phyloP scores from a whole-genome alignment of 306 rosid species.

The Vigna reflexopilosa region DNA sequence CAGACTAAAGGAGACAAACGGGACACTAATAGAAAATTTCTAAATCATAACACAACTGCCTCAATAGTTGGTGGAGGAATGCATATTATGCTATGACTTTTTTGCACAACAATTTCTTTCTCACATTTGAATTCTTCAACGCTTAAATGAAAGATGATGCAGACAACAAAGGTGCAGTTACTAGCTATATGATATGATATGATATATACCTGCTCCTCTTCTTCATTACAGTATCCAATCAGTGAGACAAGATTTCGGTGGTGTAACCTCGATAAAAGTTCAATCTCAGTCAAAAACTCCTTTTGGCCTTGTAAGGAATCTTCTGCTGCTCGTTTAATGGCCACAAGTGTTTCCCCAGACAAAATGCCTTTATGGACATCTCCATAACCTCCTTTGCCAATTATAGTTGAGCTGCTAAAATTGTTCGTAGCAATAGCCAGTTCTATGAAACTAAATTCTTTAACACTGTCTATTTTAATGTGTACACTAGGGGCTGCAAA shows the following conservation, averaged over 20 bases:
- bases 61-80: background rate
- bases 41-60: background rate
- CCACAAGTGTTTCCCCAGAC: slow-evolving; percentile 63
- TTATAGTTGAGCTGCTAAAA: slow-evolving; percentile 61
- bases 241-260: slow-evolving; percentile 87
- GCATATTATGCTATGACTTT: background rate
- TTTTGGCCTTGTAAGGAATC: slow-evolving; percentile 88
- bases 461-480: slow-evolving; percentile 76
- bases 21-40: background rate
- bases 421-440: slow-evolving; percentile 70
- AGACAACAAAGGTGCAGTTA: background rate
- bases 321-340: slow-evolving; percentile 85
- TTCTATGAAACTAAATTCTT: slow-evolving; percentile 71
- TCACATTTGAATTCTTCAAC: slow-evolving; percentile 1
- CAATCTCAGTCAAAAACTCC: slow-evolving; percentile 92
- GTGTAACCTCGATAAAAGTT: slow-evolving; percentile 84
- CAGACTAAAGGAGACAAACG: background rate
- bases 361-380: slow-evolving; percentile 84
- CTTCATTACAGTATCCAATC: slow-evolving; percentile 82
- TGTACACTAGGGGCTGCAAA: slow-evolving; percentile 67
- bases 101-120: background rate
- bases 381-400: slow-evolving; percentile 97
- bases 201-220: slow-evolving; percentile 69
- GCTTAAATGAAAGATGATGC: slow-evolving; percentile 20
- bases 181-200: slow-evolving; percentile 21